phyloP scores from a whole-genome alignment of 208 protist species.

The Trypanosoma lewisi region DNA sequence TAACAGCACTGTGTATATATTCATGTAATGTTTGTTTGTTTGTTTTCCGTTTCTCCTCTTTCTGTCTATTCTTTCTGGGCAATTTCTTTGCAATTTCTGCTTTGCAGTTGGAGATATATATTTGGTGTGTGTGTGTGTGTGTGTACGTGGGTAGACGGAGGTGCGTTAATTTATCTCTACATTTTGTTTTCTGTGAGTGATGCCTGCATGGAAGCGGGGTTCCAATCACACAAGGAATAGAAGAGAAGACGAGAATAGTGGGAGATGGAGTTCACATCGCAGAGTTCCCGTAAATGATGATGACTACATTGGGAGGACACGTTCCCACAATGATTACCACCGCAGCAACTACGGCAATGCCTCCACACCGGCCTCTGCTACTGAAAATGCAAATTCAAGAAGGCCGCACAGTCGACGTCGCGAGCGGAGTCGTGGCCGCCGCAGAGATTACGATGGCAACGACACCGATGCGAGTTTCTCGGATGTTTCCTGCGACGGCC shows the following conservation, averaged over 20 bases:
- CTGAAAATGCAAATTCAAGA: neutral
- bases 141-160: too few species aligned
- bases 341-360: neutral
- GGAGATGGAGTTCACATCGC: neutral
- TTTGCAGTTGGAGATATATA: too few species aligned
- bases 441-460: neutral
- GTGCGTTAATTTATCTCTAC: too few species aligned
- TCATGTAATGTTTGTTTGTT: too few species aligned
- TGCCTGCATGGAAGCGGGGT: neutral
- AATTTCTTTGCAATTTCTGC: too few species aligned
- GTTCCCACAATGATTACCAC: neutral
- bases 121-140: too few species aligned
- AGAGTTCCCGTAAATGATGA: neutral
- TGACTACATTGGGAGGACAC: neutral
- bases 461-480: conserved; percentile 6
- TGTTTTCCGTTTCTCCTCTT: too few species aligned
- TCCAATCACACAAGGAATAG: neutral
- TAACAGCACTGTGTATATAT: too few species aligned
- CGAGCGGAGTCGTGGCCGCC: neutral
- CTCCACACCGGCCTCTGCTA: neutral
- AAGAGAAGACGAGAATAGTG: neutral
- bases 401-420: neutral
- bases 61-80: too few species aligned
- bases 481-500: neutral
- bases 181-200: too few species aligned